These are phyloP conservation scores for Aureobasidium sp. DNA, from an alignment of 2,329 filamentous ascomycete species.

Conservation along the genomic window DNA sequence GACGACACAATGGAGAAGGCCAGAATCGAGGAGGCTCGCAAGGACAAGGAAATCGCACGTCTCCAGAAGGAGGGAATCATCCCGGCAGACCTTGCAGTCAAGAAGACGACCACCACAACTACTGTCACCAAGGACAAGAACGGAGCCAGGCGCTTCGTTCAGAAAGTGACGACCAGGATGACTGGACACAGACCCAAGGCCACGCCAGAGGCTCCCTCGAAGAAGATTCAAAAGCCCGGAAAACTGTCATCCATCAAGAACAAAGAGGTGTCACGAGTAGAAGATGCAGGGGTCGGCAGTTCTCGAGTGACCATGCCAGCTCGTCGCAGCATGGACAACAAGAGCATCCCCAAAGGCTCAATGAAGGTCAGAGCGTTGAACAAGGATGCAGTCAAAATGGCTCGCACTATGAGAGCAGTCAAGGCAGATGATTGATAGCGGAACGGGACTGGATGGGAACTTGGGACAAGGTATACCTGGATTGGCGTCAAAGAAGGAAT, in stretches of 20 bases:
- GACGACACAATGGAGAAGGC: conserved; percentile 13
- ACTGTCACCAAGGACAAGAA: conserved; percentile 7
- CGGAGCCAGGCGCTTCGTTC: conserved; percentile 3
- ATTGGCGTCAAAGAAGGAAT: neutral
- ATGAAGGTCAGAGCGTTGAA: conserved; percentile 7
- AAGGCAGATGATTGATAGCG: conserved; percentile 2
- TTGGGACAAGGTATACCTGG: neutral
- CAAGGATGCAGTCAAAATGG: conserved; percentile 5
- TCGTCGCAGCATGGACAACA: conserved; percentile 9
- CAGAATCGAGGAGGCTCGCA: conserved; percentile 13
- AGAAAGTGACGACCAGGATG: conserved; percentile 10
- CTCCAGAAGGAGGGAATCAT: conserved; percentile 5
- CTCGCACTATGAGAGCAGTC: conserved; percentile 11
- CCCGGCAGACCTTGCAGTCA: conserved; percentile 1
- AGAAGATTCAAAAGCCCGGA: neutral
- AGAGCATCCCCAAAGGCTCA: conserved; percentile 10
- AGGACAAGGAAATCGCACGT: conserved; percentile 9
- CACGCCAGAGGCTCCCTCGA: neutral
- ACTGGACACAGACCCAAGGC: neutral
- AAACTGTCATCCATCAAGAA: neutral
- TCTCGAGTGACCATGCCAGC: neutral
- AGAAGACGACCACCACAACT: conserved; percentile 3
- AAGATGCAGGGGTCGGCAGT: neutral
- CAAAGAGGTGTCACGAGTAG: neutral
- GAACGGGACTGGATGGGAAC: neutral